These are phyloP conservation scores for Cercospora sp. DNA, from an alignment of 2,329 filamentous ascomycete species.

Conservation along the genomic window DNA sequence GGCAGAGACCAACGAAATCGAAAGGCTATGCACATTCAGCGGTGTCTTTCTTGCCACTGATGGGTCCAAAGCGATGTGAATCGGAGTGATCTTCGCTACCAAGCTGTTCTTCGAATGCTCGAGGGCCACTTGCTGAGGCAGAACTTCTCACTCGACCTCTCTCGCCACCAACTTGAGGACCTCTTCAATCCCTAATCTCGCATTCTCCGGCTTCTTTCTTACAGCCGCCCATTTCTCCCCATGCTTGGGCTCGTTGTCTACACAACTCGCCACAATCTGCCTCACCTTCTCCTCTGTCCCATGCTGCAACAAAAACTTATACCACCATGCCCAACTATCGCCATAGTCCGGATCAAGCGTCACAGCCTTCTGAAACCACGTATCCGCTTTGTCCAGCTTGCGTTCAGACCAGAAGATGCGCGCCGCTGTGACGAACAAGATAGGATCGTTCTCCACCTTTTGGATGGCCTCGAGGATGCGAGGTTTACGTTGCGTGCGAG, in stretches of 20 bases:
- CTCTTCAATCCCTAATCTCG: slow-evolving; percentile 72
- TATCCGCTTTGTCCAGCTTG: slow-evolving; percentile 87
- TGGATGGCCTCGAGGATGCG: slow-evolving; percentile 92
- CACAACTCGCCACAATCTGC: slow-evolving; percentile 79
- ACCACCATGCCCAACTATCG: slow-evolving; percentile 98
- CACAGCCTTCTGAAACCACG: slow-evolving; percentile 96
- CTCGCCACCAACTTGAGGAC: slow-evolving; percentile 76
- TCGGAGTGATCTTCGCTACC: too few relatives aligned
- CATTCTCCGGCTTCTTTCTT: slow-evolving; percentile 82
- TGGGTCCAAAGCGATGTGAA: neutral
- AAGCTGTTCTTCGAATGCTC: neutral
- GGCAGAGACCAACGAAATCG: neutral
- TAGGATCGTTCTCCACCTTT: slow-evolving; percentile 89
- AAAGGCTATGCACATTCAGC: neutral
- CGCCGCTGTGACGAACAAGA: slow-evolving; percentile 86
- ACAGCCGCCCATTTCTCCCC: slow-evolving; percentile 89
- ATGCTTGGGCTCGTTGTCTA: slow-evolving; percentile 81
- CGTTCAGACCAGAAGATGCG: slow-evolving; percentile 96
- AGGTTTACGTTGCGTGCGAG: slow-evolving; percentile 87
- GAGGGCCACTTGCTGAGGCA: neutral
- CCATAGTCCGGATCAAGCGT: slow-evolving; percentile 82
- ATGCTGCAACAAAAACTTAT: slow-evolving; percentile 87
- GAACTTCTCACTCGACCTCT: neutral
- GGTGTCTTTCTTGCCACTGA: neutral
- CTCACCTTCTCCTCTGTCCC: slow-evolving; percentile 89